A percentile compares a stretch with the other conserved stretches of the same genome.
These are phyloP conservation scores for Saccharomyces hybrid DNA, from an alignment of 1,139 yeast genomes.

Conservation along the genomic window DNA sequence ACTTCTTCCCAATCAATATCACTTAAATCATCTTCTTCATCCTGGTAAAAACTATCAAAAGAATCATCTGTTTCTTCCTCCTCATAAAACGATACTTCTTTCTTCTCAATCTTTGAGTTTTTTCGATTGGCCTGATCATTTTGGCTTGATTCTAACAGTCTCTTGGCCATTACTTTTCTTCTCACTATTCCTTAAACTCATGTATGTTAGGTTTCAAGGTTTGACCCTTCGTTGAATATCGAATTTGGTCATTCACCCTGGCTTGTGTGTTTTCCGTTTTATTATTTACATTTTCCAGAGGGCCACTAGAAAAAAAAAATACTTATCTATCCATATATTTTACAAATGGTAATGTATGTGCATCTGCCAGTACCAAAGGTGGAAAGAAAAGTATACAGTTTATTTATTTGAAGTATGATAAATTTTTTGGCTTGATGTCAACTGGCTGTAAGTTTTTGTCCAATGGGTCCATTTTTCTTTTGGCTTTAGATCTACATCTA, in stretches of 20 bases:
- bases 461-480: constrained; percentile 21
- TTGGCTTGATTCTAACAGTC: not conserved
- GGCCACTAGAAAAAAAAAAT: not conserved
- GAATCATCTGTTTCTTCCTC: not conserved
- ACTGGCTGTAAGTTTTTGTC: constrained; percentile 12
- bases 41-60: not conserved
- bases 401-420: not conserved
- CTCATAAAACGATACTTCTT: constrained; percentile 1
- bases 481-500: constrained; percentile 29
- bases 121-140: not conserved
- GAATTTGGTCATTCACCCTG: not conserved
- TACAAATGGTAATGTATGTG: not conserved
- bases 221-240: not conserved
- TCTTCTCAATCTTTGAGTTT: not conserved
- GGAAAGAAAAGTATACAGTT: not conserved
- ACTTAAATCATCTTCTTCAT: constrained; percentile 5
- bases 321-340: not conserved
- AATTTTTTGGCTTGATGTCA: not conserved
- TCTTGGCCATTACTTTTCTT: not conserved
- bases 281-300: not conserved
- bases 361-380: not conserved
- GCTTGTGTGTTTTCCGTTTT: not conserved
- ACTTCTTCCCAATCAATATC: constrained; percentile 23
- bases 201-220: not conserved
- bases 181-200: not conserved